Conservation (phyloP, 139 green algal species). For the Deuterostichococcus epilithicus region DNA sequence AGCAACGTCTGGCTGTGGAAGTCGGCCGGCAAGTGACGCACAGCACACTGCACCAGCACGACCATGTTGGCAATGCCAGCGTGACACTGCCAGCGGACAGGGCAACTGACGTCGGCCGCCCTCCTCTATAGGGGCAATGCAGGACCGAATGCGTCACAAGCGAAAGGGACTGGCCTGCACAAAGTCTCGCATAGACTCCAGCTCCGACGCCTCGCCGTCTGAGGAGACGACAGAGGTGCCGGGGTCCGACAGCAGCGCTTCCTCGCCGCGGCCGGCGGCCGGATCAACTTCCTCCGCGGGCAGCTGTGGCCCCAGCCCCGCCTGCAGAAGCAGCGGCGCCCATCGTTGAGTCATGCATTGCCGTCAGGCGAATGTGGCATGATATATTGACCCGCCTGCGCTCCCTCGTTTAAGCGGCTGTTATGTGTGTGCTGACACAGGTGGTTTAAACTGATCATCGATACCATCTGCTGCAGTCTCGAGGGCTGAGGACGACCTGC, state of each 20-base stretch:
- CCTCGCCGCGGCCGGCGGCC: too few relatives aligned
- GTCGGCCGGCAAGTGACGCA: not conserved
- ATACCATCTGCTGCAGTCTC: too few relatives aligned
- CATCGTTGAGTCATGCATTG: too few relatives aligned
- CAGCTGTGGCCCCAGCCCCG: not conserved
- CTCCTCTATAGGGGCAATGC: too few relatives aligned
- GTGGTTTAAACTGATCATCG: too few relatives aligned
- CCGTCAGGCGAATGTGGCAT: not conserved
- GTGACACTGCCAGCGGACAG: not conserved
- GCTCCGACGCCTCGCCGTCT: not conserved
- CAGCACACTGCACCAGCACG: not conserved
- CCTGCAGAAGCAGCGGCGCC: not conserved
- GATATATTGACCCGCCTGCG: not conserved
- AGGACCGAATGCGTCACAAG: too few relatives aligned
- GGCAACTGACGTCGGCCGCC: too few relatives aligned
- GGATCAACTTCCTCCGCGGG: not conserved
- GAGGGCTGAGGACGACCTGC: not conserved
- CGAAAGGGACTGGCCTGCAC: not conserved
- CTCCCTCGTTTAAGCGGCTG: not conserved
- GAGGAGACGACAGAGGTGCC: not conserved
- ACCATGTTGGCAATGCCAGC: not conserved
- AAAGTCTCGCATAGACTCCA: not conserved
- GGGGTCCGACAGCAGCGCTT: not conserved
- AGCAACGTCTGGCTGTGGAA: not conserved
- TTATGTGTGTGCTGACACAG: not conserved